phyloP scores from a whole-genome alignment of 2,329 filamentous ascomycete species.

The Fusarium odoratissimum region DNA sequence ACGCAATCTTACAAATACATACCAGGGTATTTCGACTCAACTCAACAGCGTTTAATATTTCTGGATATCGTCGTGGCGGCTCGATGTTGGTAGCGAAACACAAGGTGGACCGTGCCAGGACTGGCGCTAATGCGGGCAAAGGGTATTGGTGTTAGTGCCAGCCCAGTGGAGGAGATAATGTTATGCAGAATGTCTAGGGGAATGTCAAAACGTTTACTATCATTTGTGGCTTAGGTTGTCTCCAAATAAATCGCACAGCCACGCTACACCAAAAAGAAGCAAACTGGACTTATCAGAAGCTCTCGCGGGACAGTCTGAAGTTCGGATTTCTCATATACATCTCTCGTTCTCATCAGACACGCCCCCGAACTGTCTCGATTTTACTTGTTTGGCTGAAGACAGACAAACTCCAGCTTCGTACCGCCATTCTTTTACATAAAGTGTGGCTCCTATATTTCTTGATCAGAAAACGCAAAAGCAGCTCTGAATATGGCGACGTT shows the following conservation, averaged over 20 bases:
- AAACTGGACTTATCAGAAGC: neutral
- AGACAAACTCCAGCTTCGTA: neutral
- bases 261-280: conserved; percentile 17
- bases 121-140: conserved; percentile 29
- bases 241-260: conserved; percentile 17
- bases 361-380: neutral
- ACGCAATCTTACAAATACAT: neutral
- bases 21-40: conserved; percentile 15
- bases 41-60: conserved; percentile 21
- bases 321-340: neutral
- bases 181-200: neutral
- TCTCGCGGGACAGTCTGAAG: conserved; percentile 15
- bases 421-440: neutral
- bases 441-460: neutral
- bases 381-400: neutral
- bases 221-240: conserved; percentile 22
- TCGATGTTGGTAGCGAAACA: conserved; percentile 36
- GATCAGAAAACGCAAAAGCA: neutral
- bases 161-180: conserved; percentile 3
- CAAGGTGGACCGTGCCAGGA: conserved; percentile 22
- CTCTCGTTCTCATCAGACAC: neutral
- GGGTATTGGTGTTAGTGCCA: conserved; percentile 3
- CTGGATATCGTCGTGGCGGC: conserved; percentile 36
- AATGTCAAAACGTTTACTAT: neutral
- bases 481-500: conserved; percentile 64